A percentile compares a stretch with the other conserved stretches of the same genome.
These are phyloP conservation scores for Lobosporangium transversale DNA, from an alignment of 192 early-diverging fungal species.

Conservation along the genomic window DNA sequence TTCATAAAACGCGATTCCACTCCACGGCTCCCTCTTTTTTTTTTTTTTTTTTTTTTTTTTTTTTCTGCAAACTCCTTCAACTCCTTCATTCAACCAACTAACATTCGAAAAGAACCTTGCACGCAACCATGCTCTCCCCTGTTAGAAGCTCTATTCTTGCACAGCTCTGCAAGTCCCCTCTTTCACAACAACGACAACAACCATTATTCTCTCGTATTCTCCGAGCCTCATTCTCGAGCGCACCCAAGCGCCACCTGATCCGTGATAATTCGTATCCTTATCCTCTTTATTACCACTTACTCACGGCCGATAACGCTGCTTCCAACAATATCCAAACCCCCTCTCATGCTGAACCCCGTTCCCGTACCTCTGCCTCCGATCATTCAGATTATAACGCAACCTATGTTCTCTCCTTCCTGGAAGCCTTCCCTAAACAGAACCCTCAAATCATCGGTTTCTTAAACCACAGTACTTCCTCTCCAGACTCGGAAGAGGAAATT, in stretches of 20 bases:
- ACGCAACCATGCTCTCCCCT: conserved; percentile 25
- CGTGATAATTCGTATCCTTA: conserved; percentile 36
- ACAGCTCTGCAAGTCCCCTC: conserved; percentile 9
- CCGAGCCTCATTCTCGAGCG: too few relatives aligned
- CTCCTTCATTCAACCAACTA: too few relatives aligned
- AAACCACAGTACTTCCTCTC: not conserved
- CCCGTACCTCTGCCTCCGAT: not conserved
- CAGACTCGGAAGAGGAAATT: not conserved
- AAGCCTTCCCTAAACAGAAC: conserved; percentile 18
- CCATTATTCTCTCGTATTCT: too few relatives aligned
- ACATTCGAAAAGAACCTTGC: too few relatives aligned
- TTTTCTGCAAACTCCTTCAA: too few relatives aligned
- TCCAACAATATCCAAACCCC: not conserved
- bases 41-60: too few relatives aligned
- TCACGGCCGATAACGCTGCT: conserved; percentile 2
- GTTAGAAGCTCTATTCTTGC: conserved; percentile 7
- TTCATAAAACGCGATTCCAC: too few relatives aligned
- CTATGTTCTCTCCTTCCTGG: conserved; percentile 44
- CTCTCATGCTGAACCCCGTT: not conserved
- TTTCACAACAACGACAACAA: too few relatives aligned
- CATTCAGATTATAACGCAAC: not conserved
- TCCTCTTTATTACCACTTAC: conserved; percentile 42
- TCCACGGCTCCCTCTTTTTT: too few relatives aligned
- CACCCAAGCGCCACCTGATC: conserved; percentile 5
- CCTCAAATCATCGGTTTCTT: conserved; percentile 35